Percentiles rank a stretch among this genome's conserved stretches.
These are phyloP conservation scores for Kalaharituber pfeilii DNA, from an alignment of 2,329 filamentous ascomycete genomes.

Conservation along the genomic window DNA sequence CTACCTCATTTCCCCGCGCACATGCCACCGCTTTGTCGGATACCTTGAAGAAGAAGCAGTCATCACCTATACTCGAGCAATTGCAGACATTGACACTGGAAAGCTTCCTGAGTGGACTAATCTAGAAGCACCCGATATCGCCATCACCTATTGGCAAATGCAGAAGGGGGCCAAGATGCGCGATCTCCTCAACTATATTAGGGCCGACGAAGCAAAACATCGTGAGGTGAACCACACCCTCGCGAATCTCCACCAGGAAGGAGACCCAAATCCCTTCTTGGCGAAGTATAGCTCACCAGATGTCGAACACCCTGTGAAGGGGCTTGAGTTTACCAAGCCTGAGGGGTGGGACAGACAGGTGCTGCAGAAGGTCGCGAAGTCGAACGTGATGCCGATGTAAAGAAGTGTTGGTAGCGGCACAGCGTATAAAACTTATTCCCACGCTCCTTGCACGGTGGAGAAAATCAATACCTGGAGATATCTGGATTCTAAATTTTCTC, in stretches of 20 bases:
- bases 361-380: not conserved
- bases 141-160: conserved; percentile 86
- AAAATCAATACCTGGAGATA: no score
- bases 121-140: conserved; percentile 70
- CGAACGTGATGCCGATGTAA: not conserved
- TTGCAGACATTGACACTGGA: conserved; percentile 74
- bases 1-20: conserved; percentile 72
- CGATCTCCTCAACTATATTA: conserved; percentile 73
- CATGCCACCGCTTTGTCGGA: conserved; percentile 86
- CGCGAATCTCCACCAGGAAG: conserved; percentile 65
- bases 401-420: no score
- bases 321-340: conserved; percentile 44
- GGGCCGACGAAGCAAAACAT: conserved; percentile 78
- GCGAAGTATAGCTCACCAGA: conserved; percentile 54
- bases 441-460: no score
- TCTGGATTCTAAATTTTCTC: no score
- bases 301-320: conserved; percentile 52
- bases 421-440: no score
- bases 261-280: conserved; percentile 85
- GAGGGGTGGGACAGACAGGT: conserved; percentile 78
- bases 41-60: conserved; percentile 97
- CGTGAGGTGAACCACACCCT: conserved; percentile 93
- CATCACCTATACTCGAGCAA: conserved; percentile 78
- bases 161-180: conserved; percentile 66
- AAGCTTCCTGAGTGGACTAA: conserved; percentile 64